A percentile compares a stretch with the other conserved stretches of the same genome.
Conservation (phyloP, 768 basidiomycete species). For the Lactarius trivialis region DNA sequence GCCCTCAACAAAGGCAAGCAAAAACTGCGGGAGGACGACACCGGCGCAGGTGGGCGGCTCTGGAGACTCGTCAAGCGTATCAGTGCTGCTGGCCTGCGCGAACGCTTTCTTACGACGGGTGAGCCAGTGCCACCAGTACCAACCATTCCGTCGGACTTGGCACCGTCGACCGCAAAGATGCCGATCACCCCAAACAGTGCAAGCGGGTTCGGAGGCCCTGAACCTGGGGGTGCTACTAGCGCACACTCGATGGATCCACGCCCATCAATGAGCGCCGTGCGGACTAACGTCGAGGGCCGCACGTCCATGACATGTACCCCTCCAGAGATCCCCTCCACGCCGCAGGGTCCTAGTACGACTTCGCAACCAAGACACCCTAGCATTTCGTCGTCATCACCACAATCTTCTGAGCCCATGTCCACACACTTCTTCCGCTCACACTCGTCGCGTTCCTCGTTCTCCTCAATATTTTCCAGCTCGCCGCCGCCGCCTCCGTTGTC, state of each 20-base stretch:
- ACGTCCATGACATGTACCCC: constrained; percentile 20
- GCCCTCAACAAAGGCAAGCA: constrained; percentile 20
- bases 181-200: constrained; percentile 2
- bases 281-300: constrained; percentile 17
- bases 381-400: constrained; percentile 57
- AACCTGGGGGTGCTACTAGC: constrained; percentile 3
- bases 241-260: constrained; percentile 27
- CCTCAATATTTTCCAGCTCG: constrained; percentile 43
- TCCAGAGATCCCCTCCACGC: constrained; percentile 3
- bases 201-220: not conserved
- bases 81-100: constrained; percentile 56
- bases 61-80: constrained; percentile 70
- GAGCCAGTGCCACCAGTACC: constrained; percentile 51
- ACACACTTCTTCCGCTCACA: constrained; percentile 44
- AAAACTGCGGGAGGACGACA: constrained; percentile 28
- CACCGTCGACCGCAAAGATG: constrained; percentile 14
- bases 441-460: constrained; percentile 48
- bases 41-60: constrained; percentile 36
- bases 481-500: not conserved
- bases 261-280: constrained; percentile 25
- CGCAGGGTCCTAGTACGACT: not conserved
- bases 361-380: constrained; percentile 32
- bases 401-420: constrained; percentile 48
- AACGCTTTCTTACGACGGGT: constrained; percentile 37
- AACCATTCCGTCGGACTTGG: constrained; percentile 44